phyloP scores from a whole-genome alignment of 345 rosid species.

The Diplotaxis tenuifolia region DNA sequence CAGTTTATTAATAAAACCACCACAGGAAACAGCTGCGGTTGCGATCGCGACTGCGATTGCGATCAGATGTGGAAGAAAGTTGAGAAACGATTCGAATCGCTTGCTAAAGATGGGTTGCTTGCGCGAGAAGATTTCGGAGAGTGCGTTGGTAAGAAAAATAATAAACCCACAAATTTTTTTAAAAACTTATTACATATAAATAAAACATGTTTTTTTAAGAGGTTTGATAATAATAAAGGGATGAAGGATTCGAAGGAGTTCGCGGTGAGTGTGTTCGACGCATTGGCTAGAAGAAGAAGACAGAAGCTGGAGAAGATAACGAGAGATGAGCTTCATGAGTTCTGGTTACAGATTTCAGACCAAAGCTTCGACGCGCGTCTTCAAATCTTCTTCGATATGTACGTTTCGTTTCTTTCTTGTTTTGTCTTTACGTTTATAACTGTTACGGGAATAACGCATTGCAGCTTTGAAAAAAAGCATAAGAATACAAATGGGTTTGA shows the following conservation, averaged over 20 bases:
- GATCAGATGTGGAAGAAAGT: conserved; percentile 74
- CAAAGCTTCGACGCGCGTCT: conserved; percentile 96
- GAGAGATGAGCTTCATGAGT: conserved; percentile 78
- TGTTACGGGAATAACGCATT: conserved; percentile 30
- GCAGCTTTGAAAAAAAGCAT: conserved; percentile 4
- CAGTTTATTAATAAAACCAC: conserved; percentile 67
- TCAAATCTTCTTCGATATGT: conserved; percentile 97
- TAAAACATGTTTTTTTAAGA: not conserved
- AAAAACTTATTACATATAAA: not conserved
- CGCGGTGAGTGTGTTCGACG: conserved; percentile 78
- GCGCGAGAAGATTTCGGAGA: conserved; percentile 87
- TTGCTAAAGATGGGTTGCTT: conserved; percentile 66
- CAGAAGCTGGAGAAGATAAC: conserved; percentile 58
- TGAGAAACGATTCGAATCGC: conserved; percentile 54
- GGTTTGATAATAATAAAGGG: conserved; percentile 41
- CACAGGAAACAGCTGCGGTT: conserved; percentile 40
- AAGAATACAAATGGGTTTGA: conserved; percentile 24
- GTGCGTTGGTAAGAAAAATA: conserved; percentile 60
- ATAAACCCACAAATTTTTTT: not conserved
- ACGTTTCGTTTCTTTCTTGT: not conserved
- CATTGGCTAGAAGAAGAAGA: conserved; percentile 61
- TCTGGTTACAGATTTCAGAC: conserved; percentile 85
- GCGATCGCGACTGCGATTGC: conserved; percentile 50
- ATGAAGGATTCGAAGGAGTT: conserved; percentile 93
- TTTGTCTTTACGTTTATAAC: conserved; percentile 27